Evolutionary conservation across 371 early-diverging fungal genomes (phyloP).

Genomic region (Apophysomyces ossiformis): DNA sequence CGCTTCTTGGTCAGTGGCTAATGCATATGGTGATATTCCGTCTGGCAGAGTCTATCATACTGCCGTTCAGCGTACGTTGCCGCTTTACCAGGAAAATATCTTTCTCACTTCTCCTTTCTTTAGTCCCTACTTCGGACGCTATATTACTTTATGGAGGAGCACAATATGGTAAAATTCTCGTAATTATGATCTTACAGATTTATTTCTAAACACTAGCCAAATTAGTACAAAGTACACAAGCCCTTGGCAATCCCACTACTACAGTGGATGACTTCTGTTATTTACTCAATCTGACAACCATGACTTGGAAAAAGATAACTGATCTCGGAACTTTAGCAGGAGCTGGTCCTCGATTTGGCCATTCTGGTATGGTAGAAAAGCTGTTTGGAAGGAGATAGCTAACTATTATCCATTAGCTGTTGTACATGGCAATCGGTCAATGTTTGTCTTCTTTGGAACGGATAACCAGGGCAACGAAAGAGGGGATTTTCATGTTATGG

Average conservation of each 20-base stretch:
- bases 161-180: background rate
- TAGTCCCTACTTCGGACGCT: background rate
- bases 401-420: conserved; percentile 10
- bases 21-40: conserved; percentile 5
- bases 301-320: conserved; percentile 14
- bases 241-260: background rate
- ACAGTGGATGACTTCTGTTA: conserved; percentile 24
- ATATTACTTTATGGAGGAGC: background rate
- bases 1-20: conserved; percentile 7
- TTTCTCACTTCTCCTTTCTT: background rate
- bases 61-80: conserved; percentile 12
- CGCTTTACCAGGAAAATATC: background rate
- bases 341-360: conserved; percentile 28
- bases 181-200: background rate
- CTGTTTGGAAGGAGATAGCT: background rate
- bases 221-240: background rate
- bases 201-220: background rate
- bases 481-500: conserved; percentile 20
- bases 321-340: conserved; percentile 14
- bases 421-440: conserved; percentile 11
- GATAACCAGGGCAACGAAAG: conserved; percentile 19
- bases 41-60: conserved; percentile 23
- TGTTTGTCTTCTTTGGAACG: conserved; percentile 27
- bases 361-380: conserved; percentile 22
- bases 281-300: conserved; percentile 9